These are phyloP conservation scores for Penicillium hordei DNA, from an alignment of 2,329 filamentous ascomycete genomes.

Conservation along the genomic window DNA sequence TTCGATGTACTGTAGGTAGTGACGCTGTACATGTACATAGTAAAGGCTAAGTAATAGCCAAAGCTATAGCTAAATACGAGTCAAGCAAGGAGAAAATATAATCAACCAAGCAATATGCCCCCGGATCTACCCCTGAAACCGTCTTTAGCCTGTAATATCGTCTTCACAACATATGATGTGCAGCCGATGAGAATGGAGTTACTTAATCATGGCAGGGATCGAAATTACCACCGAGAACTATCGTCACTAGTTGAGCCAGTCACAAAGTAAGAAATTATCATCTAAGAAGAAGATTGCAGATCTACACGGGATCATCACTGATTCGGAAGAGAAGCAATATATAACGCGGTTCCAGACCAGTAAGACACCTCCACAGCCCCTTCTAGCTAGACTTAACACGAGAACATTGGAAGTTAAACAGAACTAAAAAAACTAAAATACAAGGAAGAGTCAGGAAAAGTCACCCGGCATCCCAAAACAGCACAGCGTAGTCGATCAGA, in stretches of 20 bases:
- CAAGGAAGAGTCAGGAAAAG: not conserved
- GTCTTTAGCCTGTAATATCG: not conserved
- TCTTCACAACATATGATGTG: not conserved
- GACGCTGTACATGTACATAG: not conserved
- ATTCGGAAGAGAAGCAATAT: not conserved
- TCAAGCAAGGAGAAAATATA: not conserved
- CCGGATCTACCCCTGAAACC: constrained; percentile 6
- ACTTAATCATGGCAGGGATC: not conserved
- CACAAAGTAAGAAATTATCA: not conserved
- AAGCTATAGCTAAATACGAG: not conserved
- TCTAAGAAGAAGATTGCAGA: not conserved
- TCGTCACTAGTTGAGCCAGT: not conserved
- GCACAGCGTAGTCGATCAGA: constrained; percentile 10
- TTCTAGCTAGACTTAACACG: not conserved
- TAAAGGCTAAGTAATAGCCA: not conserved
- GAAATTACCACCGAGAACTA: not conserved
- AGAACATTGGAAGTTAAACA: not conserved
- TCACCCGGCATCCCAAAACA: not conserved
- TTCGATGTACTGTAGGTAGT: not conserved
- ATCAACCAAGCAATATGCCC: not conserved
- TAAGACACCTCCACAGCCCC: not conserved
- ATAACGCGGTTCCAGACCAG: not conserved
- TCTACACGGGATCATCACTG: constrained; percentile 3
- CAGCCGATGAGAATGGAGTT: not conserved
- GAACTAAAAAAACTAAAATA: not conserved